phyloP scores from a whole-genome alignment of 1,139 yeast species.

The Eremothecium coryli region DNA sequence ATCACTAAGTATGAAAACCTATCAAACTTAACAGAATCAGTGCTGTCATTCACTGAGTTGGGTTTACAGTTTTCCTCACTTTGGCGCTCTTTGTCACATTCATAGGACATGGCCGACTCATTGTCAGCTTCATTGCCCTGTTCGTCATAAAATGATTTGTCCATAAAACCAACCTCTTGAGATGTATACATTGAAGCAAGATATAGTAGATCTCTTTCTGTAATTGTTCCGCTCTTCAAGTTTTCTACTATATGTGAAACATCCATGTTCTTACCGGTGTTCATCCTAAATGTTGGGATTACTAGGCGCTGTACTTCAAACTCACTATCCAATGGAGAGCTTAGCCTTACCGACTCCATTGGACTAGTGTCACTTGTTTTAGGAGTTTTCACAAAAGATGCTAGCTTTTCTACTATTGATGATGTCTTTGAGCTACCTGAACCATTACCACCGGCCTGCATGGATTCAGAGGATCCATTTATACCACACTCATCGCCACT shows the following conservation, averaged over 20 bases:
- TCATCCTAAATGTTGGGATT: conserved; percentile 23
- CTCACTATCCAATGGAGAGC: conserved; percentile 5
- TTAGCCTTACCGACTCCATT: conserved; percentile 2
- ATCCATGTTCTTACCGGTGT: conserved; percentile 10
- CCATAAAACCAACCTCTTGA: conserved; percentile 13
- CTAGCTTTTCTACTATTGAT: conserved; percentile 3
- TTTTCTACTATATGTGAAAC: conserved; percentile 17
- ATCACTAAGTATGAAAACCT: conserved; percentile 20
- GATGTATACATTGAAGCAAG: conserved; percentile 10
- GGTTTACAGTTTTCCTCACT: conserved; percentile 2
- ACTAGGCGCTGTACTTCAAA: conserved; percentile 6
- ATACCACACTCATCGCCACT: conserved; percentile 4
- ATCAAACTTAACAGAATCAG: conserved; percentile 20
- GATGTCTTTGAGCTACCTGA: conserved; percentile 4
- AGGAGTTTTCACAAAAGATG: conserved; percentile 3
- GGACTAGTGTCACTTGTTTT: conserved; percentile 5
- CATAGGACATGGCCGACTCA: conserved; percentile 4
- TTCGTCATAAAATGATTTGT: conserved; percentile 16
- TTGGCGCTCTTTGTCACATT: conserved; percentile 3
- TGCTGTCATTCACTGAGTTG: conserved; percentile 7
- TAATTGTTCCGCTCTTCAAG: conserved; percentile 16
- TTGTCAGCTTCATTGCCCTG: conserved; percentile 4
- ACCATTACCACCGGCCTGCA: neutral
- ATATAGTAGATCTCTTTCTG: conserved; percentile 13
- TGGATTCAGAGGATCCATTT: conserved; percentile 2